phyloP scores from a whole-genome alignment of 2,329 filamentous ascomycete species.

The Xylariaceae sp. region DNA sequence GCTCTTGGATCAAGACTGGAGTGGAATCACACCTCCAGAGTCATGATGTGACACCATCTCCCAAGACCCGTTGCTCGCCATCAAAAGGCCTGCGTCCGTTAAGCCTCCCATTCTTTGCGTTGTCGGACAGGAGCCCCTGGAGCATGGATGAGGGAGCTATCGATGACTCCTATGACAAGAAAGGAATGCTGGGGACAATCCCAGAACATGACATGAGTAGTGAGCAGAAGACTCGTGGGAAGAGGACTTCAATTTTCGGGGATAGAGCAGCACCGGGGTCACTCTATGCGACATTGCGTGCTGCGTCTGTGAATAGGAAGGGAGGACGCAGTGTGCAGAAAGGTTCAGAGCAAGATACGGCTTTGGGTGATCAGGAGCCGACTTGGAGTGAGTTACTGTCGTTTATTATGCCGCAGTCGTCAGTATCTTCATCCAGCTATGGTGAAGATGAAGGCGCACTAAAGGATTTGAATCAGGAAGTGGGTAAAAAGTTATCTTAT shows the following conservation, averaged over 20 bases:
- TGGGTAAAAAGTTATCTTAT: no score
- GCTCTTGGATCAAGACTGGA: no score
- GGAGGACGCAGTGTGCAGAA: not conserved
- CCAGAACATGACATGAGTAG: not conserved
- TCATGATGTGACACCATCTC: not conserved
- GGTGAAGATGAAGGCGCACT: no score
- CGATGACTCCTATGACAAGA: not conserved
- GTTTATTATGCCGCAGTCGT: no score
- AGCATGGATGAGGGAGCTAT: not conserved
- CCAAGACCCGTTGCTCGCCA: not conserved
- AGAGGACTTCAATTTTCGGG: not conserved
- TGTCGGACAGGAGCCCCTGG: not conserved
- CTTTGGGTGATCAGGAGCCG: not conserved
- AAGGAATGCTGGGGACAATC: not conserved
- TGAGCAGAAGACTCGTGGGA: not conserved
- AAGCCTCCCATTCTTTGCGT: not conserved
- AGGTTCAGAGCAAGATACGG: not conserved
- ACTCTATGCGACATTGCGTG: not conserved
- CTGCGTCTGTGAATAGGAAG: not conserved
- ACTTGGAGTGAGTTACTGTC: not conserved
- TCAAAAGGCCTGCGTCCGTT: not conserved
- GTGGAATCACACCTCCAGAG: not conserved
- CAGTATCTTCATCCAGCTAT: no score
- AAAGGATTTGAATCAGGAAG: no score
- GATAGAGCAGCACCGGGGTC: not conserved